Conservation (phyloP, 2,329 filamentous ascomycete species). For the Sporothrix curviconia region DNA sequence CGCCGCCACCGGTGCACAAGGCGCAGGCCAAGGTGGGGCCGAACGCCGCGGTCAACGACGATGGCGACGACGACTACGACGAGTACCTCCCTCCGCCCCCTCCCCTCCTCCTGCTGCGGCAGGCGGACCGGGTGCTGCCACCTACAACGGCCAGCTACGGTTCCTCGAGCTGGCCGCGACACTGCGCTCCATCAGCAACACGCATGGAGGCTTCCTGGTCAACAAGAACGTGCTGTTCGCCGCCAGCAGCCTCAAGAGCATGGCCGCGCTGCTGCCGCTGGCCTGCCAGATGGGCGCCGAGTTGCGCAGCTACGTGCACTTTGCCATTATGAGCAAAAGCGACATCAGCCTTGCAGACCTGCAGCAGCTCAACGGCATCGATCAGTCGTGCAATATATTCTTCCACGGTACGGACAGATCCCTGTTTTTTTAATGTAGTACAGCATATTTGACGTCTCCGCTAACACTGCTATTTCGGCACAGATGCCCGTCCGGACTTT, state of each 20-base stretch:
- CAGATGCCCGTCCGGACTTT: slow-evolving; percentile 74
- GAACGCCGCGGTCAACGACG: background rate
- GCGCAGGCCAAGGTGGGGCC: background rate
- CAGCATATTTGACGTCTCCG: too few relatives aligned
- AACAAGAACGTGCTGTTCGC: slow-evolving; percentile 76
- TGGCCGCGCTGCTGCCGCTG: slow-evolving; percentile 66
- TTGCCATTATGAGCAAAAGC: slow-evolving; percentile 69
- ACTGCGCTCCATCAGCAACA: slow-evolving; percentile 52
- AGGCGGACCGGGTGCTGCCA: slow-evolving; percentile 17
- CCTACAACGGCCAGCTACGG: slow-evolving; percentile 63
- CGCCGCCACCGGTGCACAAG: background rate
- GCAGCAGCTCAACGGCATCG: slow-evolving; percentile 71
- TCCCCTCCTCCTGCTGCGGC: background rate
- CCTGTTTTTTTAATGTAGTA: too few relatives aligned
- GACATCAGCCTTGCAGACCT: slow-evolving; percentile 64
- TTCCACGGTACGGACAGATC: slow-evolving; percentile 47
- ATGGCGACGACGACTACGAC: background rate
- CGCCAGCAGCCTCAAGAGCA: slow-evolving; percentile 66
- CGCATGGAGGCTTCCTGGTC: slow-evolving; percentile 41
- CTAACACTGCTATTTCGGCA: too few relatives aligned
- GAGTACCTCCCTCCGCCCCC: background rate
- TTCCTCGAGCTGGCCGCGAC: slow-evolving; percentile 60
- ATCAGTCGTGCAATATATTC: slow-evolving; percentile 59
- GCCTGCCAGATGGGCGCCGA: slow-evolving; percentile 78
- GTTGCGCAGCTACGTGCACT: slow-evolving; percentile 69